Evolutionary conservation across 2,329 filamentous ascomycete species (phyloP), one percentile per base, ranked within the genome.

Genomic region (Akanthomyces uredinophilus): DNA sequence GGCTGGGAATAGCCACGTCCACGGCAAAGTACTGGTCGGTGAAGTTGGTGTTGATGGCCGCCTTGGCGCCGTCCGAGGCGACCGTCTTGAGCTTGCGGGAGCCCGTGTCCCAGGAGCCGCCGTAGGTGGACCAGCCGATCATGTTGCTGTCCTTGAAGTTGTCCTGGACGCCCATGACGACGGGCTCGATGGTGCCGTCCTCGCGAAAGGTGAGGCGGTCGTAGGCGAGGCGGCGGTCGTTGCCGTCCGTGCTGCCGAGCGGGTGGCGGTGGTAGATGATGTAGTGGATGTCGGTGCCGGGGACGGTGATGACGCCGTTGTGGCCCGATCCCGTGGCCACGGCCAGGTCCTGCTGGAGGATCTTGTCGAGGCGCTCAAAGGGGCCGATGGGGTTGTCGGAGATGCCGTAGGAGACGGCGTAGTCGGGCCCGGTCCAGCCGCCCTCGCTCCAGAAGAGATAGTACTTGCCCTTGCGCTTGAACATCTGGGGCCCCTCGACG

Each of bases 381-480:
- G 78, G 78, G 0, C 78, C 79, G 1, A 68, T 66, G 1, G 77
- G 70, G 5, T 66, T 72, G 6, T 70, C 64, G 1, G 74, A 69
- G 1, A 79, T 80, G 10, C 77, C 78, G 64, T 81, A 80, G 18
- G 77, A 78, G 18, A 80, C 73, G 11, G 74, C 72, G 66, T 81
- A 81, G 68, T 79, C 76, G 8, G 78, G 74, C 1, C 79, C 79
- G 1, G 71, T 74, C 79, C 79, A 81, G 27, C 78, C 78, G 0
- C 79, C 79, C 57, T 81, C 78, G 1, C 78, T 77, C 47, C 78
- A 78, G 49, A 81, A 74, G n/a, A 81, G 71, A 62, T 80, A 81
- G 62, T 78, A 81, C 39, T 72, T 76, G 7, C 68, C 71, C 5
- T 69, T 77, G 72, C 75, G 76, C 65, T 79, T 79, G 66, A 78